Evolutionary conservation across 805 yeast species (phyloP).

Genomic region (Hanseniaspora clermontiae): DNA sequence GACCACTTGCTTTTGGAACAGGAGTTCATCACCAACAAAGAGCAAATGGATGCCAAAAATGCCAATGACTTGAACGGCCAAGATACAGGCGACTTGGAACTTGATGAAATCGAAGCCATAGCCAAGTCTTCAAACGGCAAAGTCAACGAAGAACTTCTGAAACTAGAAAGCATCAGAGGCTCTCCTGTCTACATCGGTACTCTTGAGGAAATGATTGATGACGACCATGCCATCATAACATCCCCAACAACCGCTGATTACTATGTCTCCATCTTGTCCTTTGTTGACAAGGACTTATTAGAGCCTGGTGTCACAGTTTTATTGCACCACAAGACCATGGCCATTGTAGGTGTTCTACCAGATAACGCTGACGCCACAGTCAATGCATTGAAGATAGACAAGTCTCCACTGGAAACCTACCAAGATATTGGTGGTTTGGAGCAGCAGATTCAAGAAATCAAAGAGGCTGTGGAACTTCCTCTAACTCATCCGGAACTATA

Average conservation of each 20-base stretch:
- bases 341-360: conserved; percentile 94
- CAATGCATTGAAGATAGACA: conserved; percentile 92
- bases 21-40: conserved; percentile 90
- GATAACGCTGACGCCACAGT: conserved; percentile 98
- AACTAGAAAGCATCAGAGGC: conserved; percentile 90
- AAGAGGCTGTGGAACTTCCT: conserved; percentile 92
- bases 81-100: conserved; percentile 4
- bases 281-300: conserved; percentile 88
- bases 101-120: conserved; percentile 9
- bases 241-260: conserved; percentile 94
- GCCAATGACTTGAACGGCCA: background rate
- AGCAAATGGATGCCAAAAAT: conserved; percentile 38
- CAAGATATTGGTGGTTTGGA: conserved; percentile 97
- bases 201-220: conserved; percentile 92
- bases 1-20: conserved; percentile 91
- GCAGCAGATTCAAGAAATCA: conserved; percentile 90
- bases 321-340: conserved; percentile 87
- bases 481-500: conserved; percentile 91
- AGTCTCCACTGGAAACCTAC: conserved; percentile 92
- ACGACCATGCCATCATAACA: conserved; percentile 96
- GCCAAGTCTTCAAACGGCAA: conserved; percentile 86
- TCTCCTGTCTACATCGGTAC: conserved; percentile 94
- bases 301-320: conserved; percentile 97
- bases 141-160: conserved; percentile 90
- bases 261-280: conserved; percentile 87